phyloP scores from a whole-genome alignment of 257 asterid species.

The Datura wrightii region DNA sequence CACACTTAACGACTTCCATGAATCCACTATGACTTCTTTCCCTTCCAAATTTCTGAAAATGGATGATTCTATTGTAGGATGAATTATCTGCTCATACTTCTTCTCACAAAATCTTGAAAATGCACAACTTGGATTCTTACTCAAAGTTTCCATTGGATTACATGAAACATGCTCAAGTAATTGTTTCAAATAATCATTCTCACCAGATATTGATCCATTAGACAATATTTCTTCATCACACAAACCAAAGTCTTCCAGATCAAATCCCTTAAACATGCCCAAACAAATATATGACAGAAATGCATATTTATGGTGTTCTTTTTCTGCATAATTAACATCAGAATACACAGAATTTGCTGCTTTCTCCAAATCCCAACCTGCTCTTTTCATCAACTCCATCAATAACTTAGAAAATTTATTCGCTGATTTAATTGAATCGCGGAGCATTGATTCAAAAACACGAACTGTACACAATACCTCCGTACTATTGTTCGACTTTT shows the following conservation, averaged over 20 bases:
- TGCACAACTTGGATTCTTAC: slow-evolving; percentile 67
- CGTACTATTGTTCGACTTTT: slow-evolving; percentile 37
- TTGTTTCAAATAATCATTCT: slow-evolving; percentile 53
- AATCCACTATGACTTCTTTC: slow-evolving; percentile 79
- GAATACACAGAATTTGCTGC: slow-evolving; percentile 69
- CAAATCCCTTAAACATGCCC: slow-evolving; percentile 80
- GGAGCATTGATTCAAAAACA: slow-evolving; percentile 81
- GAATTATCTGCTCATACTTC: slow-evolving; percentile 83
- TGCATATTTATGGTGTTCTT: slow-evolving; percentile 72
- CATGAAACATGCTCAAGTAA: slow-evolving; percentile 72
- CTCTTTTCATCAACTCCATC: slow-evolving; percentile 74
- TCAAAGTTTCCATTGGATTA: slow-evolving; percentile 79
- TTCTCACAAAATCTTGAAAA: slow-evolving; percentile 81
- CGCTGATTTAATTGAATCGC: slow-evolving; percentile 66
- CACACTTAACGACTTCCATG: slow-evolving; percentile 82
- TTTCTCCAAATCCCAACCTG: slow-evolving; percentile 85
- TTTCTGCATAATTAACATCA: slow-evolving; percentile 58
- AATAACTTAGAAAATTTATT: slow-evolving; percentile 73
- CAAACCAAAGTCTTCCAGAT: slow-evolving; percentile 65
- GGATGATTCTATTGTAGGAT: slow-evolving; percentile 90
- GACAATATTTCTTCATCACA: slow-evolving; percentile 40
- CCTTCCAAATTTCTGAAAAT: slow-evolving; percentile 73
- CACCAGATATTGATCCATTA: slow-evolving; percentile 37
- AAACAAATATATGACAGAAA: slow-evolving; percentile 73
- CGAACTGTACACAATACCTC: slow-evolving; percentile 69